Evolutionary conservation across 805 yeast genomes (phyloP), one percentile per base, ranked within the genome.

Genomic region (Pichia paraexigua): DNA sequence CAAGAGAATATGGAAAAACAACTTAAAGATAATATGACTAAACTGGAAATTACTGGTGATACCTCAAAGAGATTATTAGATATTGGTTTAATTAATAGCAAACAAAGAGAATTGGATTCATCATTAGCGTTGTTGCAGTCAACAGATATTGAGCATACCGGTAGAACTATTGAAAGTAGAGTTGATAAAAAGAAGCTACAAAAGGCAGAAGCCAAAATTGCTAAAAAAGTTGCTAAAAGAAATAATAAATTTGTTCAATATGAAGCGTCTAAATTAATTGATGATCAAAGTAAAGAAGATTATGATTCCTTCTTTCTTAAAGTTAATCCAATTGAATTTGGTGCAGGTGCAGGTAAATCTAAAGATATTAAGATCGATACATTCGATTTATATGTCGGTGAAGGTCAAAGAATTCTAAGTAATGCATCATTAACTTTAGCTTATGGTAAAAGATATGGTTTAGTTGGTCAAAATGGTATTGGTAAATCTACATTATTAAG

Each of bases 391-490:
- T 90, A 90, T 63, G 97, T 94, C 54, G 98, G 99, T 54, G 95
- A 87, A 53, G 98, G 97, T 56, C 85, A 87, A 69, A 81, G 99
- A 71, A 92, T 94, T 50, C 76, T 94, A 56, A 82, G 92, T 43
- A 95, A 91, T 66, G 85, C 98, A 27, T 78, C 90, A 24, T 78
- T 94, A 58, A 83, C 96, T 1, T 77, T 94, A 57, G 83, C 96
- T 28, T 84, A 84, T 66, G 99, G 99, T 50, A 89, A 87, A 68
- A 81, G 98, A 66, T 94, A 94, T 61, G 99, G 99, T 80, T 72
- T 94, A 49, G 97, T 94, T 43, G 99, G 99, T 69, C 95, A 91
- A 66, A 94, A 94, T 73, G 99, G 99, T 92, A 91, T 94, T 60
- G 99, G 99, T 83, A 94, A 94, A 69, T 91, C 98, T 43, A 94